phyloP scores from a whole-genome alignment of 2,329 filamentous ascomycete species.

The Geosmithia morbida region DNA sequence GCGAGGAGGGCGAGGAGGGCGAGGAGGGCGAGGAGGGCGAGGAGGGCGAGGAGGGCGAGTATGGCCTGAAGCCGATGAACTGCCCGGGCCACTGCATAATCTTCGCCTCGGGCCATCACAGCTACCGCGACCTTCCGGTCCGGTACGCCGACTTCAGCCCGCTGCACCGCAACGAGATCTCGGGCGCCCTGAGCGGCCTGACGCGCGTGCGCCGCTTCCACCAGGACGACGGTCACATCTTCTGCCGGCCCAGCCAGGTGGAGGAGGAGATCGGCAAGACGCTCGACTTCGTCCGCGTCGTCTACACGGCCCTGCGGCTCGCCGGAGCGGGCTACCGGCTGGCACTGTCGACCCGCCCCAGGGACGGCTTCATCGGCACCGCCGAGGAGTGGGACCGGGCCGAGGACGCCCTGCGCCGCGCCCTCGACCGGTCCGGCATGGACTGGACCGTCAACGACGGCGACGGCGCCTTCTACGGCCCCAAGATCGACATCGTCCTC shows the following conservation, averaged over 20 bases:
- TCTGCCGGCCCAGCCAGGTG: slow-evolving; percentile 67
- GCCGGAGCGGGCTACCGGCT: slow-evolving; percentile 51
- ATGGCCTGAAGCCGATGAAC: slow-evolving; percentile 86
- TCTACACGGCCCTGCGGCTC: slow-evolving; percentile 56
- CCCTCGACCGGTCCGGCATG: slow-evolving; percentile 50
- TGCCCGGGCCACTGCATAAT: slow-evolving; percentile 81
- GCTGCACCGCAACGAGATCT: slow-evolving; percentile 76
- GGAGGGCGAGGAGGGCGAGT: slow-evolving; percentile 50
- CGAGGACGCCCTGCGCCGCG: slow-evolving; percentile 22
- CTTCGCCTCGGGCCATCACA: slow-evolving; percentile 58
- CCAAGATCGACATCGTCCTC: slow-evolving; percentile 80
- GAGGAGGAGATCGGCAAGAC: slow-evolving; percentile 59
- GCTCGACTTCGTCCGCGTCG: slow-evolving; percentile 58
- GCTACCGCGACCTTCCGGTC: slow-evolving; percentile 69
- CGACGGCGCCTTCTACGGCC: slow-evolving; percentile 82
- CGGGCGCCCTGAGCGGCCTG: slow-evolving; percentile 65
- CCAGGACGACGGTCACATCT: slow-evolving; percentile 85
- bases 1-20: not conserved
- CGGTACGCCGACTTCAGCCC: slow-evolving; percentile 80
- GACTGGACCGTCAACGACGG: slow-evolving; percentile 64
- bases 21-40: slow-evolving; percentile 3
- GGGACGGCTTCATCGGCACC: slow-evolving; percentile 63
- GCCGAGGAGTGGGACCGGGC: slow-evolving; percentile 45
- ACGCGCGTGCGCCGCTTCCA: slow-evolving; percentile 79
- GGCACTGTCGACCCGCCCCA: slow-evolving; percentile 64